These are phyloP conservation scores for Penicillium malachiteum DNA, from an alignment of 495 filamentous ascomycete species.

Conservation along the genomic window DNA sequence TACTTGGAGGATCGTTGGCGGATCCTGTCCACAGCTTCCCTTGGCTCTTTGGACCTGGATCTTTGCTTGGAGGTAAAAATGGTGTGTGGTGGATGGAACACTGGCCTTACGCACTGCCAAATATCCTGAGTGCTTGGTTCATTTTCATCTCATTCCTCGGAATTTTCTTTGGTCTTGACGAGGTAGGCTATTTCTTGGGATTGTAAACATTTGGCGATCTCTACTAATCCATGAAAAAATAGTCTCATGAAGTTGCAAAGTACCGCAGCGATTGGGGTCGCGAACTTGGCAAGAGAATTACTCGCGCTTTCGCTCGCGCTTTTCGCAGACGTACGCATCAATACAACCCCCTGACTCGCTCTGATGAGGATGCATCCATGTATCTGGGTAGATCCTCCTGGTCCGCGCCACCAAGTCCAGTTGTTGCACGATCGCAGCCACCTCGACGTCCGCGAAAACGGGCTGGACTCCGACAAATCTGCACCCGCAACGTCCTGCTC, in stretches of 20 bases:
- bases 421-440: slow-evolving; percentile 16
- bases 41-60: slow-evolving; percentile 61
- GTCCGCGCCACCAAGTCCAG: slow-evolving; percentile 30
- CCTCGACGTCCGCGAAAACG: slow-evolving; percentile 25
- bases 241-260: slow-evolving; percentile 52
- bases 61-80: slow-evolving; percentile 45
- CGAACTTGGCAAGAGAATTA: slow-evolving; percentile 43
- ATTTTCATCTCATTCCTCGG: slow-evolving; percentile 46
- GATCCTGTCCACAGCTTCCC: slow-evolving; percentile 68
- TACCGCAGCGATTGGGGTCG: slow-evolving; percentile 51
- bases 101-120: slow-evolving; percentile 64
- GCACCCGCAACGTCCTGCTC: slow-evolving; percentile 59
- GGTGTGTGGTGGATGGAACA: slow-evolving; percentile 60
- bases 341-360: slow-evolving; percentile 29
- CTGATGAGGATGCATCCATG: slow-evolving; percentile 31
- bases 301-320: slow-evolving; percentile 31
- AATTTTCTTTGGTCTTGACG: slow-evolving; percentile 59
- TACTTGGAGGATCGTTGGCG: slow-evolving; percentile 67
- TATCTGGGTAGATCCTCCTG: slow-evolving; percentile 30
- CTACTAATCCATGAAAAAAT: slow-evolving; percentile 7
- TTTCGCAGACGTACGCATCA: slow-evolving; percentile 29
- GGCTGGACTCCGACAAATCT: slow-evolving; percentile 57
- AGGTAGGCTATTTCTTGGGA: slow-evolving; percentile 35
- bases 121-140: slow-evolving; percentile 57
- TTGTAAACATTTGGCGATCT: no score